Evolutionary conservation across 2,329 filamentous ascomycete species (phyloP).

Genomic region (Onygenales sp.): DNA sequence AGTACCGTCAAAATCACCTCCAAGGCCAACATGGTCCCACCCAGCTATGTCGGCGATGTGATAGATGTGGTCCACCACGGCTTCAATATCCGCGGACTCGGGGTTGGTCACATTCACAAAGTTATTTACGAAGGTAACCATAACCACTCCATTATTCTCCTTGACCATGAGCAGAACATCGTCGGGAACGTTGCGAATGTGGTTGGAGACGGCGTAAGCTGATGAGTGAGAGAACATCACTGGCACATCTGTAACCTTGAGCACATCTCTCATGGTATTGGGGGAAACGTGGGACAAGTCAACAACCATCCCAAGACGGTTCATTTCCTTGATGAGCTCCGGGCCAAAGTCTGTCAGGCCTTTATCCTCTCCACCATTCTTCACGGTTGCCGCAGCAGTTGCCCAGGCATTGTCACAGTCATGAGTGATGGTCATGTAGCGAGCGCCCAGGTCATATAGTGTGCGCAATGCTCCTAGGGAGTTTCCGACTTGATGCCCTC

Average conservation of each 20-base stretch:
- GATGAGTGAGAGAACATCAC: conserved; percentile 19
- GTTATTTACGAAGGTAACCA: conserved; percentile 31
- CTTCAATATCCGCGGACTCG: conserved; percentile 23
- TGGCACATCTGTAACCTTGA: conserved; percentile 15
- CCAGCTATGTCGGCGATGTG: conserved; percentile 23
- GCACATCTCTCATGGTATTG: conserved; percentile 17
- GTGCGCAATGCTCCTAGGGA: conserved; percentile 13
- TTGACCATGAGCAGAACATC: conserved; percentile 28
- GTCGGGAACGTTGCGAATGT: conserved; percentile 34
- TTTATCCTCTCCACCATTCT: conserved; percentile 9
- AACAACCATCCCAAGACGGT: conserved; percentile 21
- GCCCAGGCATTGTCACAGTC: conserved; percentile 22
- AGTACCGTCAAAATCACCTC: conserved; percentile 26
- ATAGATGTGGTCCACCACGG: conserved; percentile 30
- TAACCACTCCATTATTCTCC: conserved; percentile 32
- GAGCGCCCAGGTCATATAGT: conserved; percentile 13
- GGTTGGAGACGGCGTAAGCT: conserved; percentile 16
- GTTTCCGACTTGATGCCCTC: conserved; percentile 19
- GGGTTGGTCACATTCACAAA: conserved; percentile 20
- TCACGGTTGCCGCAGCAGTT: conserved; percentile 15
- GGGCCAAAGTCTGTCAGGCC: conserved; percentile 17
- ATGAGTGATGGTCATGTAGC: conserved; percentile 19
- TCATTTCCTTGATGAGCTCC: conserved; percentile 18
- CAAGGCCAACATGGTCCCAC: conserved; percentile 28
- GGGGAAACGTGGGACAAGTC: conserved; percentile 20